These are phyloP conservation scores for Fusarium sarcochroum DNA, from an alignment of 2,329 filamentous ascomycete species.

Conservation along the genomic window DNA sequence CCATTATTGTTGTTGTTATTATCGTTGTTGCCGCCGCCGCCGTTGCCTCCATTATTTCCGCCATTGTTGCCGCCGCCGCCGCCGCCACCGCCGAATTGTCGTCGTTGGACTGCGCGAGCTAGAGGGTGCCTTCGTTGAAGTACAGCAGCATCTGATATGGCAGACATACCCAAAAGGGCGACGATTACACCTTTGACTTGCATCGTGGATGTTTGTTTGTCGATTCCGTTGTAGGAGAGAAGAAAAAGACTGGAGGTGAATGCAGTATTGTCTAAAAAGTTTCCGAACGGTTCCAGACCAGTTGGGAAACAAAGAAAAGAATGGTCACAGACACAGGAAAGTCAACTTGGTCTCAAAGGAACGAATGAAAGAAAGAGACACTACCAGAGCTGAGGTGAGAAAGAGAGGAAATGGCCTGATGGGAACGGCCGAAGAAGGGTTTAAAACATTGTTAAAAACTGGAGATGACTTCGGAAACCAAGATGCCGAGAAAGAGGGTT, in stretches of 20 bases:
- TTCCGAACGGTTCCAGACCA: conserved; percentile 65
- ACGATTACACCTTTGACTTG: conserved; percentile 65
- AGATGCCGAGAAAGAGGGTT: conserved; percentile 57
- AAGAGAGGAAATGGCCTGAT: conserved; percentile 54
- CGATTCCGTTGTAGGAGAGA: conserved; percentile 43
- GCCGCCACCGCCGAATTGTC: conserved; percentile 55
- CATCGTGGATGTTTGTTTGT: conserved; percentile 58
- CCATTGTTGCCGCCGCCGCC: conserved; percentile 47
- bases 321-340: conserved; percentile 60
- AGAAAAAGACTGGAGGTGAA: conserved; percentile 28
- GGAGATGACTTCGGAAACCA: conserved; percentile 49
- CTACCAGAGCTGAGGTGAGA: conserved; percentile 62
- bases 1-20: conserved; percentile 44
- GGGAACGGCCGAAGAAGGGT: conserved; percentile 51
- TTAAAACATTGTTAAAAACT: conserved; percentile 52
- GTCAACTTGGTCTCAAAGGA: conserved; percentile 54
- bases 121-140: conserved; percentile 57
- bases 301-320: conserved; percentile 58
- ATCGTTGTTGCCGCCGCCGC: conserved; percentile 45
- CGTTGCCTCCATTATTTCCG: conserved; percentile 43
- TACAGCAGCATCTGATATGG: conserved; percentile 62
- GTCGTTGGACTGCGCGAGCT: conserved; percentile 56
- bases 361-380: conserved; percentile 65
- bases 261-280: conserved; percentile 32
- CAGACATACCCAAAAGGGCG: conserved; percentile 64